phyloP scores from a whole-genome alignment of 1,139 yeast genomes.

The Eremothecium coryli region DNA sequence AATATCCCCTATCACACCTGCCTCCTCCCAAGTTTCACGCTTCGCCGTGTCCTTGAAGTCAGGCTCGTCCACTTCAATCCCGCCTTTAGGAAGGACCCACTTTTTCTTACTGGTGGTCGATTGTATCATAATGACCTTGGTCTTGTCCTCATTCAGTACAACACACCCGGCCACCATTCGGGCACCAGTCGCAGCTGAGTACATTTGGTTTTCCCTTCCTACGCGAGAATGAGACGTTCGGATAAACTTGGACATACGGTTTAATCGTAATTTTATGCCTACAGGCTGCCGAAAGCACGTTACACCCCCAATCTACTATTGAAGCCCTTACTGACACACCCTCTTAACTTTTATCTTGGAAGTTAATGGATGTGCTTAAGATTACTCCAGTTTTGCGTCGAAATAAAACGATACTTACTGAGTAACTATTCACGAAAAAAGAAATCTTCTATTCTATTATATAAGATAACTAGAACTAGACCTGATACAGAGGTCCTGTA shows the following conservation, averaged over 20 bases:
- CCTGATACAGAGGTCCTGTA: too few species aligned
- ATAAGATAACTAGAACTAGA: too few species aligned
- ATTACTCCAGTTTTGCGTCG: too few species aligned
- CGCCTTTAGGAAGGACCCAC: slow-evolving; percentile 96
- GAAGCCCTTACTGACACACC: too few species aligned
- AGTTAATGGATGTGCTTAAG: too few species aligned
- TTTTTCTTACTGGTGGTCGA: slow-evolving; percentile 56
- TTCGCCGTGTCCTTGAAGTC: slow-evolving; percentile 48
- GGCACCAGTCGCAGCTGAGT: slow-evolving; percentile 53
- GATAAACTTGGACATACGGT: slow-evolving; percentile 19
- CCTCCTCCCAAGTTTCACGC: slow-evolving; percentile 97
- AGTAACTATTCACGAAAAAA: too few species aligned
- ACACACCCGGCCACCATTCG: slow-evolving; percentile 86
- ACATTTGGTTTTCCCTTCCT: slow-evolving; percentile 37
- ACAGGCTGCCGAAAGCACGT: too few species aligned
- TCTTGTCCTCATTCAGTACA: slow-evolving; percentile 48
- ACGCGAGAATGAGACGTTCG: slow-evolving; percentile 24
- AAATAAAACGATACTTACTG: too few species aligned
- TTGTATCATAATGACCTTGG: slow-evolving; percentile 65
- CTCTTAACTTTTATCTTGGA: too few species aligned
- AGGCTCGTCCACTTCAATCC: slow-evolving; percentile 78
- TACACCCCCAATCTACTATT: too few species aligned
- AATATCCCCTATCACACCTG: slow-evolving; percentile 71
- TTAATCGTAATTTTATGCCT: too few species aligned
- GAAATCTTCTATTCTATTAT: too few species aligned